Base-by-base conservation (phyloP, 2,329 filamentous ascomycete genomes). In the Coniella vitis region DNA sequence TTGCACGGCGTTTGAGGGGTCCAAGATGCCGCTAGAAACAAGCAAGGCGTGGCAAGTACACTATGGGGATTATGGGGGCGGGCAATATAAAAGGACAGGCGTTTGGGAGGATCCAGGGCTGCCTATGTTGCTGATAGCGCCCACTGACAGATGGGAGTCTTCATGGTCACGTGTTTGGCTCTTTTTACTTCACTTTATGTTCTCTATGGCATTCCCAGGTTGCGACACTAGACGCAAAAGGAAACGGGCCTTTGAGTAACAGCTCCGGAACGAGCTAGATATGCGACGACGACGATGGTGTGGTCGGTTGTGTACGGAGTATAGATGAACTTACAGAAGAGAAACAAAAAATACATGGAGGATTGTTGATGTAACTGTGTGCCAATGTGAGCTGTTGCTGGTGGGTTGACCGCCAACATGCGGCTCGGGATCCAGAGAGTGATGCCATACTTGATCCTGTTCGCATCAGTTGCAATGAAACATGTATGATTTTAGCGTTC, bases 281-380 rank as follows among this genome's bases (percentile, higher is more conserved):
- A 32, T 22, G 14, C 35, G 31, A 35, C 34, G 41, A 42, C 36
- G 31, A 42, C 39, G 38, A 53, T 34, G 38, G 10, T 5, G 25
- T 29, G 5, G 25, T 29, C 25, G 25, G 40, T 43, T 44, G 47
- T 53, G 51, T 53, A 53, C 21, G 47, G 44, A 50, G 43, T 46
- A 53, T 47, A 53, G 22, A 47, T 53, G 47, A 47, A 53, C 50
- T 53, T 53, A 50, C 25, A 29, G 42, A 53, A 42, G 35, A 38
- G 10, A 25, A 40, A 38, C 7, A 16, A 25, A 41, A 25, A n/a
- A 14, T 39, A 20, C 35, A 10, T 37, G 38, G 38, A 37, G 47
- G 25, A 40, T 43, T 22, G 25, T 20, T 46, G 38, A 49, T 47
- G 43, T 37, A 49, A 32, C 17, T 35, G 20, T 35, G 19, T 29